Conservation (phyloP, 2,329 filamentous ascomycete species). For the Ceratocystis destructans region DNA sequence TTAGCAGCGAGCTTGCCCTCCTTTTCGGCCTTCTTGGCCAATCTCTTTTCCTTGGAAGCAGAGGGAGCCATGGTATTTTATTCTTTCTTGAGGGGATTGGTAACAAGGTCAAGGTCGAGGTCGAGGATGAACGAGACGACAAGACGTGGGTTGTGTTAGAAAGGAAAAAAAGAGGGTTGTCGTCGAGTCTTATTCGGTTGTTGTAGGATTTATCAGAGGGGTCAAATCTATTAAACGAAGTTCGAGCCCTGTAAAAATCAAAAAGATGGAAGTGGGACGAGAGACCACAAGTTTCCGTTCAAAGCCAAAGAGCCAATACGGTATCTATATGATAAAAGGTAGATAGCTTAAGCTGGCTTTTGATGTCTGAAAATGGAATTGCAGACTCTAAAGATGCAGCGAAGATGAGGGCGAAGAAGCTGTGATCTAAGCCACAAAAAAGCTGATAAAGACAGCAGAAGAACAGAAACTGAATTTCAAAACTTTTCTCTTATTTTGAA, state of each 20-base stretch:
- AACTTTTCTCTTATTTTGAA: constrained; percentile 1
- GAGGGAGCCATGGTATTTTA: constrained; percentile 45
- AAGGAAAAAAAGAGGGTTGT: constrained; percentile 16
- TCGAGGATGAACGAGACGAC: constrained; percentile 10
- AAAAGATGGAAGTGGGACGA: constrained; percentile 11
- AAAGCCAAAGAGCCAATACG: background rate
- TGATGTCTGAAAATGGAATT: constrained; percentile 4
- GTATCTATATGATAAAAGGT: background rate
- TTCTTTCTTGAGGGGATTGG: constrained; percentile 2
- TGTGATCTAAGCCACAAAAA: constrained; percentile 10
- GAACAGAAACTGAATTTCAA: background rate
- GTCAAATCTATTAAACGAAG: constrained; percentile 14
- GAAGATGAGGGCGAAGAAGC: background rate
- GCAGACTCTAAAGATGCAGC: background rate
- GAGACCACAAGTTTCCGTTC: constrained; percentile 8
- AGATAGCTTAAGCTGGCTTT: background rate
- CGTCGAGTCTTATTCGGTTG: constrained; percentile 8
- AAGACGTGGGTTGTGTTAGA: constrained; percentile 17
- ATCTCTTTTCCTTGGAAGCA: constrained; percentile 56
- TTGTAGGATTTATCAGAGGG: constrained; percentile 14
- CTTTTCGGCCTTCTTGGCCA: constrained; percentile 56
- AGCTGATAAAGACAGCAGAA: constrained; percentile 1
- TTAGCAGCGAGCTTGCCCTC: constrained; percentile 59
- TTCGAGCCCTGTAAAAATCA: constrained; percentile 14
- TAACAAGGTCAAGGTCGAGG: constrained; percentile 20